A percentile compares a stretch with the other conserved stretches of the same genome.
phyloP scores from a whole-genome alignment of 495 filamentous ascomycete genomes.

The Bacidia rubella region DNA sequence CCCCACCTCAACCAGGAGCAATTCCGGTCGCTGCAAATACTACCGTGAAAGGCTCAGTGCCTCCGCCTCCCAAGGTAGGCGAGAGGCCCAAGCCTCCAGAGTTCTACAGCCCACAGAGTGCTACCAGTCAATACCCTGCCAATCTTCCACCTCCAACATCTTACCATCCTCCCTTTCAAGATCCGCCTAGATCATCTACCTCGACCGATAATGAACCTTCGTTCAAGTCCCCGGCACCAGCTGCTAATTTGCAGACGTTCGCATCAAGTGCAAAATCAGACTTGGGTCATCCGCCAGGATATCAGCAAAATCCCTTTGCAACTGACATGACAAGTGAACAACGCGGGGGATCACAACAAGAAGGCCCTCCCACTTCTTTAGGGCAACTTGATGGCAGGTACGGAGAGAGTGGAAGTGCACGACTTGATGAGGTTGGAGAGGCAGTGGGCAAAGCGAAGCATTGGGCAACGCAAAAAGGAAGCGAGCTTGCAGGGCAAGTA shows the following conservation, averaged over 20 bases:
- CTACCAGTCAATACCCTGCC: constrained; percentile 24
- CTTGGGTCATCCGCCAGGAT: constrained; percentile 36
- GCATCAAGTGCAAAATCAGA: constrained; percentile 18
- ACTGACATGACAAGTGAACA: constrained; percentile 26
- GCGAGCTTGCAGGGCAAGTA: constrained; percentile 29
- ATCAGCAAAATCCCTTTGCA: constrained; percentile 43
- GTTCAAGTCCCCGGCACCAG: background rate
- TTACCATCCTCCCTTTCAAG: too few species aligned
- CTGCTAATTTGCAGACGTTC: background rate
- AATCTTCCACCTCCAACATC: constrained; percentile 14
- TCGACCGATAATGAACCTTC: too few species aligned
- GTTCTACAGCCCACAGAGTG: constrained; percentile 21
- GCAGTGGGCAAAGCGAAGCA: constrained; percentile 43
- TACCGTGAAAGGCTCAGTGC: constrained; percentile 21
- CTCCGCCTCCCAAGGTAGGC: constrained; percentile 43
- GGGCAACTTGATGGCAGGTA: background rate
- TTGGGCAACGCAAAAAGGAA: constrained; percentile 47
- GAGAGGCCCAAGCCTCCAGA: constrained; percentile 25
- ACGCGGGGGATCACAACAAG: constrained; percentile 21
- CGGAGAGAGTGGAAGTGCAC: constrained; percentile 17
- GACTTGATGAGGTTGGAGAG: constrained; percentile 31
- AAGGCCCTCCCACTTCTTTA: constrained; percentile 5
- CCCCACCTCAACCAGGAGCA: constrained; percentile 50
- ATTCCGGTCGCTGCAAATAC: constrained; percentile 25
- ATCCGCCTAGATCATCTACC: too few species aligned